Percentiles rank a stretch among this genome's conserved stretches.
phyloP scores from a whole-genome alignment of 169 alveolate species.

The Cryptosporidium tyzzeri region DNA sequence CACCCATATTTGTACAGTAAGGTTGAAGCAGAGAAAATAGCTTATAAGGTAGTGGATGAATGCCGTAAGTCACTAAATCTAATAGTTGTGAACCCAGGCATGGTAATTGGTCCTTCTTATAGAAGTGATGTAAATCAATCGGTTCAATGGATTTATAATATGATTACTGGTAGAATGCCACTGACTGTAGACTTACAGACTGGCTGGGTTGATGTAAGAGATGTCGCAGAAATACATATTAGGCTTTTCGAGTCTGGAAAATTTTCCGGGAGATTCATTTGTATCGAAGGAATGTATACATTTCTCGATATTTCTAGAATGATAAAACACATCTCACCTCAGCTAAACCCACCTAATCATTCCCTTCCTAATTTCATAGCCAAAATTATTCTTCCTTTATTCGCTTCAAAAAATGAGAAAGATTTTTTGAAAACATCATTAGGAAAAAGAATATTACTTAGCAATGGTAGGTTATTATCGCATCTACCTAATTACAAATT shows the following conservation, averaged over 20 bases:
- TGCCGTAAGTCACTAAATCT: conserved; percentile 27
- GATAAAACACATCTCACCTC: conserved; percentile 34
- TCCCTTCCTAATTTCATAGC: conserved; percentile 51
- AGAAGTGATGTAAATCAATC: conserved; percentile 68
- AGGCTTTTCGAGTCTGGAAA: conserved; percentile 46
- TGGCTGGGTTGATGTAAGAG: conserved; percentile 74
- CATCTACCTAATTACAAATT: conserved; percentile 60
- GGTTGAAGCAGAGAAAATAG: conserved; percentile 61
- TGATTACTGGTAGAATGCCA: conserved; percentile 70
- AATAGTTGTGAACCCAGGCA: conserved; percentile 62
- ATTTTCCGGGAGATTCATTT: conserved; percentile 60
- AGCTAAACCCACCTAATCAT: conserved; percentile 43
- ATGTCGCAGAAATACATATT: conserved; percentile 73
- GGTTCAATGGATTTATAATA: conserved; percentile 65
- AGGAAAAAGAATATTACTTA: conserved; percentile 51
- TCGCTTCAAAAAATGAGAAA: conserved; percentile 55
- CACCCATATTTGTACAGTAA: conserved; percentile 67
- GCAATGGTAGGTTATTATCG: conserved; percentile 48
- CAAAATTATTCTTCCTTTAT: conserved; percentile 32
- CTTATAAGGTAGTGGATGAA: conserved; percentile 51
- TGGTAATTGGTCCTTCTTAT: conserved; percentile 74
- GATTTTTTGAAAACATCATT: conserved; percentile 47
- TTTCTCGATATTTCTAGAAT: conserved; percentile 39
- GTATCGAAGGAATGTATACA: conserved; percentile 72
- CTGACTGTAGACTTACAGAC: conserved; percentile 43